Base-by-base conservation (phyloP, 805 yeast species). In the Candida suzukii region DNA sequence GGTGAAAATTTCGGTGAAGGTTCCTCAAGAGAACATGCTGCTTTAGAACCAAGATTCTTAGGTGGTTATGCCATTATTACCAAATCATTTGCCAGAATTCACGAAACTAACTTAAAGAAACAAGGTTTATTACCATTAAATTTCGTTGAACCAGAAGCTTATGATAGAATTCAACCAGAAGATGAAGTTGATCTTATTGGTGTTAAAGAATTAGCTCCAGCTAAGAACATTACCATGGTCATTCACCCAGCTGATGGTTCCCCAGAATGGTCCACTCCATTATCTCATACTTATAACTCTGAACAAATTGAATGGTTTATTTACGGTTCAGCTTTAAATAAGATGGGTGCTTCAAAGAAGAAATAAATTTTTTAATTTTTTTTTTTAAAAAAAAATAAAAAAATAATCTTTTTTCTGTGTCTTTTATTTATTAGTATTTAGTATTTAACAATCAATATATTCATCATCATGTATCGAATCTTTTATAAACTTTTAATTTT, bases 1-100 rank as follows among this genome's bases (percentile, higher is more conserved):
- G 98, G 88, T 63, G 97, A 91, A 73, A 91, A 91, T 77, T 87
- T 90, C 61, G 99, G 99, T 78, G 99, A 91, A 77, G 99, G 99
- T 75, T 90, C 97, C 49, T 91, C 98, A 58, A 88, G 99, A 79
- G 99, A 91, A 75, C 99, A 91, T 68, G 99, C 98, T 64, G 99
- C 99, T 57, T 80, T 91, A 67, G 96, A 90, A 79, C 99, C 99
- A 76, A 86, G 99, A 77, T 93, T 72, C 90, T 78, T 91, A 65
- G 97, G 97, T 78, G 98, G 95, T 60, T 88, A 86, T 64, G 97
- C 97, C 57, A 91, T 91, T 71, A 86, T 91, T 63, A 88, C 96
- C 68, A 91, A 88, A 73, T 90, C 97, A 37, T 93, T 93, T 67
- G 98, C 98, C 53, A 87, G 98, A 76, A 93, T 91, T 61, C 99